Evolutionary conservation across 352 stramenopile genomes (phyloP), one percentile per base, ranked within the genome.

Genomic region (Saprolegnia diclina): DNA sequence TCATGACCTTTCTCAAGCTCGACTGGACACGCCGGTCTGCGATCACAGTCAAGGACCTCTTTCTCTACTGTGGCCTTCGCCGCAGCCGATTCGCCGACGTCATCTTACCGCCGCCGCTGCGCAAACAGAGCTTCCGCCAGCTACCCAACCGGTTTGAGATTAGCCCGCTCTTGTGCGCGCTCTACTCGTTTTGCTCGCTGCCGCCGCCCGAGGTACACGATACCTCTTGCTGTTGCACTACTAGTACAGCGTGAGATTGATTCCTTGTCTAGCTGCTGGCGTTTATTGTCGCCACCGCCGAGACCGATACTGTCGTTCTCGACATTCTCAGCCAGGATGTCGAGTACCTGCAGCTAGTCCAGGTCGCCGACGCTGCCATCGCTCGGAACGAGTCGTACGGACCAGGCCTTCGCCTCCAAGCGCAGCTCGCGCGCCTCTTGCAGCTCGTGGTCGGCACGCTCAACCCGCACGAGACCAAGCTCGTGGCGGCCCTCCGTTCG

Each of bases 31-130:
- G 63, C 11, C 16, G 63, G 10, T 61, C 42, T 16, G 63, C 45
- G 6, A 69, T 69, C 40, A 61, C 63, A 9, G 22, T 69, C 32
- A 52, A 69, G 29, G 63, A 69, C 14, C 50, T 69, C 32, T 69
- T 57, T 18, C 13, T 69, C 2, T 69, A 63, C 45, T 69, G 63
- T 46, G 46, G 45, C 5, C 29, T 69, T 37, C 63, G 63, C 9
- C 45, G 63, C 10, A 69, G 45, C 22, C 63, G 63, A n/a, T 46
- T 69, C 29, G 63, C 63, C 16, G 63, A 69, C 26, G 32, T 52
- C 37, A 19, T 69, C 21, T 61, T 69, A n/a, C 40, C 61, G 4
- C 16, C 40, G 13, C 45, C 40, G 37, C 22, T 16, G n/a, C 42
- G 42, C 32, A 61, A 69, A 37, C 24, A 69, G 22, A 52, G 63